phyloP scores from a whole-genome alignment of 495 filamentous ascomycete genomes.

The Chaetomium tenue region DNA sequence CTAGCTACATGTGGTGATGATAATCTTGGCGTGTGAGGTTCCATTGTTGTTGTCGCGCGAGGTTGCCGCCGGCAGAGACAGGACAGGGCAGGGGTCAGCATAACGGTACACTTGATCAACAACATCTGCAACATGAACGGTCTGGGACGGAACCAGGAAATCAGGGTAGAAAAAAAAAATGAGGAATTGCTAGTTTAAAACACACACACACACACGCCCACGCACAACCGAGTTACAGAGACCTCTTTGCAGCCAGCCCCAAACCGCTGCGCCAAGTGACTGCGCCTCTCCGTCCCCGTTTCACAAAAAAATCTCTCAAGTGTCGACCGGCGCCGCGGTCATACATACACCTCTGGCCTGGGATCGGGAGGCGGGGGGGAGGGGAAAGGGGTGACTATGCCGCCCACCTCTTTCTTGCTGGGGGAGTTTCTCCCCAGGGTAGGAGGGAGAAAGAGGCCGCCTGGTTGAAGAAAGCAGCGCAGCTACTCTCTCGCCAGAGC shows the following conservation, averaged over 20 bases:
- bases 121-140: not conserved
- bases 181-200: not conserved
- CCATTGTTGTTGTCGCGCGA: too few relatives aligned
- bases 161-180: not conserved
- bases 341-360: not conserved
- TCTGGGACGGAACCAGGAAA: not conserved
- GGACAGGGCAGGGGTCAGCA: not conserved
- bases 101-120: not conserved
- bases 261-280: not conserved
- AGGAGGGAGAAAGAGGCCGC: too few relatives aligned
- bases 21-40: too few relatives aligned
- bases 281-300: constrained; percentile 1
- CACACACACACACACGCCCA: not conserved
- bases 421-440: too few relatives aligned
- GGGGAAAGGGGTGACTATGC: too few relatives aligned
- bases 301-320: not conserved
- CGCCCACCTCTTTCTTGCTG: too few relatives aligned
- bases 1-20: not conserved
- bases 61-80: too few relatives aligned
- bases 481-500: too few relatives aligned
- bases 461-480: too few relatives aligned
- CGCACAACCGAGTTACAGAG: constrained; percentile 1
- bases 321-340: not conserved
- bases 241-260: not conserved
- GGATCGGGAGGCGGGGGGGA: too few relatives aligned